Evolutionary conservation across 257 asterid species (phyloP).

Genomic region (Anisodus acutangulus): DNA sequence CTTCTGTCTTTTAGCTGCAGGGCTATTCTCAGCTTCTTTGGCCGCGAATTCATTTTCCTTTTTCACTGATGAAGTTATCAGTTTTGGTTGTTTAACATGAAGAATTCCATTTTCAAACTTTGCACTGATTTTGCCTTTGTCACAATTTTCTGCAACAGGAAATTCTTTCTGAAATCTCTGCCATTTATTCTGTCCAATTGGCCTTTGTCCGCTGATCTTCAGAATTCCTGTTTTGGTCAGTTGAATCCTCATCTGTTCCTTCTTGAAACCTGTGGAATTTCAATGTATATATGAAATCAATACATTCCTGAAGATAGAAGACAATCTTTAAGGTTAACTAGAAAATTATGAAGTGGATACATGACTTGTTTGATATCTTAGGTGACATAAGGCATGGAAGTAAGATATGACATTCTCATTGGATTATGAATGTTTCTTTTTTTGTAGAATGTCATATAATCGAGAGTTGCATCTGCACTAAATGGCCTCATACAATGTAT

Average conservation of each 20-base stretch:
- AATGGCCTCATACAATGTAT: too few species aligned
- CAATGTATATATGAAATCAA: not conserved
- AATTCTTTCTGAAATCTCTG: conserved; percentile 54
- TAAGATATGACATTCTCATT: too few species aligned
- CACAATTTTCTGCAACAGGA: conserved; percentile 50
- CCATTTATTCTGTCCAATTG: conserved; percentile 7
- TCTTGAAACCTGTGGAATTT: conserved; percentile 53
- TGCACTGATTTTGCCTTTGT: conserved; percentile 56
- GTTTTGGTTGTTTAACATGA: conserved; percentile 50
- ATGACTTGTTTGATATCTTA: not conserved
- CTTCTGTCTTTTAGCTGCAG: conserved; percentile 28
- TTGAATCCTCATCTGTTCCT: conserved; percentile 64
- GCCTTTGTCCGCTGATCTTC: conserved; percentile 62
- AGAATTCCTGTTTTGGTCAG: conserved; percentile 44
- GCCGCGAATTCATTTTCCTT: conserved; percentile 27
- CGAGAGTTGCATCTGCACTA: too few species aligned
- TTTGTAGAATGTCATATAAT: too few species aligned
- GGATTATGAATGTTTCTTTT: too few species aligned
- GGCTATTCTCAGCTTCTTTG: conserved; percentile 29
- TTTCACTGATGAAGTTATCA: conserved; percentile 40
- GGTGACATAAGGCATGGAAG: too few species aligned
- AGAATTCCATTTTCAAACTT: conserved; percentile 63
- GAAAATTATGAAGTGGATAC: not conserved
- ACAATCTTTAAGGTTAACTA: not conserved
- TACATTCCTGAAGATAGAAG: too few species aligned